Conservation (phyloP, 805 yeast genomes). For the Monosporozyma solicola region DNA sequence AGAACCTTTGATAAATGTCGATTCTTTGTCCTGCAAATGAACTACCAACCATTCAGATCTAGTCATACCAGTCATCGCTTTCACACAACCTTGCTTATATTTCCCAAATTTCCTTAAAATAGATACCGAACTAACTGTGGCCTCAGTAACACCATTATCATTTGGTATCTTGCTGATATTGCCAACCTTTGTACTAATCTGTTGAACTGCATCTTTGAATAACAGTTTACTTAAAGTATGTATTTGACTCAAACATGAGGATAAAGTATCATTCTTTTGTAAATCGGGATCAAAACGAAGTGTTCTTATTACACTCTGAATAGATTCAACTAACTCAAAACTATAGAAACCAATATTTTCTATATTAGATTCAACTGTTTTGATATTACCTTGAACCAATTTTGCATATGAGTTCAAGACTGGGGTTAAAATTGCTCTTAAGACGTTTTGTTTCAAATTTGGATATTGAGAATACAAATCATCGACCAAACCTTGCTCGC, state of each 20-base stretch:
- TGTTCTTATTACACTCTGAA: slow-evolving; percentile 30
- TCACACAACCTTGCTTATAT: slow-evolving; percentile 41
- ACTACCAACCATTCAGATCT: slow-evolving; percentile 56
- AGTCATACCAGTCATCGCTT: slow-evolving; percentile 41
- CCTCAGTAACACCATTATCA: slow-evolving; percentile 64
- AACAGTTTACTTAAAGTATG: slow-evolving; percentile 31
- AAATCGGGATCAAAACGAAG: slow-evolving; percentile 22
- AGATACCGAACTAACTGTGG: slow-evolving; percentile 64
- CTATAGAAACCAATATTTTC: slow-evolving; percentile 43
- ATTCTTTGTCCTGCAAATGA: slow-evolving; percentile 32
- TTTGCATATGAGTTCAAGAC: slow-evolving; percentile 33
- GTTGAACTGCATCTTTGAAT: slow-evolving; percentile 49
- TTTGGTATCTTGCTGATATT: slow-evolving; percentile 43
- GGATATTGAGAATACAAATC: slow-evolving; percentile 34
- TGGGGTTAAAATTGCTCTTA: slow-evolving; percentile 29
- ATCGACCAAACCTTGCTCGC: slow-evolving; percentile 40
- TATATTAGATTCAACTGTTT: slow-evolving; percentile 34
- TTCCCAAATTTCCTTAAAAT: slow-evolving; percentile 57
- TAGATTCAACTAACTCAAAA: slow-evolving; percentile 51
- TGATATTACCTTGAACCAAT: slow-evolving; percentile 33
- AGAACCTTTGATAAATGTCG: slow-evolving; percentile 11
- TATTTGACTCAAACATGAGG: slow-evolving; percentile 19
- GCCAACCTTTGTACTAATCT: slow-evolving; percentile 44
- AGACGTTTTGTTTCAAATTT: slow-evolving; percentile 21
- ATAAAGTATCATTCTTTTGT: slow-evolving; percentile 16